Conservation (phyloP, 2,329 filamentous ascomycete species). For the Botrytis squamosa region DNA sequence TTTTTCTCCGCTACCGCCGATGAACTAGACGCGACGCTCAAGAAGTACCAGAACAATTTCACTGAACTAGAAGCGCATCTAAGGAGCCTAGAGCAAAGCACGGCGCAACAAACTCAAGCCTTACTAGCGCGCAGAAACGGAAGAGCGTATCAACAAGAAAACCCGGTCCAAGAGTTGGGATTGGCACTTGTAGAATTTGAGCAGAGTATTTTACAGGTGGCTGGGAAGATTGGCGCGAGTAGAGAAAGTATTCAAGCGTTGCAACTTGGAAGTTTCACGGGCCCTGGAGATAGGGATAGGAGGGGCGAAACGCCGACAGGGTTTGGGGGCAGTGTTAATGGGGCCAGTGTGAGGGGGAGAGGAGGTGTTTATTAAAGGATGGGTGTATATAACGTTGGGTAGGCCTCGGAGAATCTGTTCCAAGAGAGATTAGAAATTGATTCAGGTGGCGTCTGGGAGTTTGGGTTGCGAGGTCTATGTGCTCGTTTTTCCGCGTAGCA, state of each 20-base stretch:
- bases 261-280: conserved; percentile 45
- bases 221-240: conserved; percentile 56
- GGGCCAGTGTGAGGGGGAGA: neutral
- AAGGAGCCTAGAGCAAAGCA: conserved; percentile 59
- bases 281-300: conserved; percentile 14
- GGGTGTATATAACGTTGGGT: conserved; percentile 5
- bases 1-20: conserved; percentile 63
- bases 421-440: neutral
- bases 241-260: conserved; percentile 61
- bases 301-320: neutral
- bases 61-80: conserved; percentile 65
- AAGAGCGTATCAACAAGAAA: conserved; percentile 42
- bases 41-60: conserved; percentile 57
- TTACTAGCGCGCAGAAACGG: conserved; percentile 46
- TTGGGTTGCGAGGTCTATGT: neutral
- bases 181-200: conserved; percentile 64
- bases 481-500: neutral
- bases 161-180: conserved; percentile 52
- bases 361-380: conserved; percentile 9
- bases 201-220: conserved; percentile 61
- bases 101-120: conserved; percentile 59
- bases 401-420: neutral
- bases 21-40: conserved; percentile 58
- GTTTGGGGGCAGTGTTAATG: neutral
- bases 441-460: conserved; percentile 10